A percentile compares a stretch with the other conserved stretches of the same genome.
phyloP scores from a whole-genome alignment of 169 alveolate species.

The Cryptosporidium meleagridis region DNA sequence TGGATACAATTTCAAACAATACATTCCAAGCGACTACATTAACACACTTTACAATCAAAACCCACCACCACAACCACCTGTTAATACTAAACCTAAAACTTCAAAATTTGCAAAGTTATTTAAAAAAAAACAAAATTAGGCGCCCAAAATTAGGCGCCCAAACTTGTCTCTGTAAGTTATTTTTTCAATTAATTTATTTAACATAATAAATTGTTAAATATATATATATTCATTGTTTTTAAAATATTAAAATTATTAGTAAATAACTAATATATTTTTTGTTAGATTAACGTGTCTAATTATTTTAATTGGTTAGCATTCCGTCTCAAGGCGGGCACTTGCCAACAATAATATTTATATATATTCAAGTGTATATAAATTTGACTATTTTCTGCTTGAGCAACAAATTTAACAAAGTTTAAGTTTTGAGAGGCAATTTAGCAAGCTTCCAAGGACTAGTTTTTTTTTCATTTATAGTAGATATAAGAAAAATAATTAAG shows the following conservation, averaged over 20 bases:
- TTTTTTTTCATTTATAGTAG: background rate
- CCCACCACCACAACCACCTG: background rate
- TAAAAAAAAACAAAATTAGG: background rate
- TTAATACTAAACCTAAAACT: background rate
- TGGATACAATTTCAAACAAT: conserved; percentile 12
- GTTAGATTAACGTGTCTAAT: background rate
- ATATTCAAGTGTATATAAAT: background rate
- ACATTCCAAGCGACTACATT: conserved; percentile 18
- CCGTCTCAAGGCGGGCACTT: conserved; percentile 9
- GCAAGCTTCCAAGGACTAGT: background rate
- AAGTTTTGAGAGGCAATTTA: background rate
- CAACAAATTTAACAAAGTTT: background rate
- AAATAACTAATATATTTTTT: too few relatives aligned
- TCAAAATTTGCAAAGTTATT: background rate
- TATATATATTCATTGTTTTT: too few relatives aligned
- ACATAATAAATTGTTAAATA: background rate
- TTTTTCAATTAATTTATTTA: too few relatives aligned
- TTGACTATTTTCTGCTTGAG: background rate
- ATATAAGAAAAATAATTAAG: background rate
- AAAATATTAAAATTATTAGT: too few relatives aligned
- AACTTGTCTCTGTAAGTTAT: background rate
- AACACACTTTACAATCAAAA: background rate
- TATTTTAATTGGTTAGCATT: background rate
- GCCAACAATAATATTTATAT: background rate
- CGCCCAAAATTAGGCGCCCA: background rate